These are phyloP conservation scores for Rhododendron williamsianum DNA, from an alignment of 148 eudicot genomes.

Conservation along the genomic window DNA sequence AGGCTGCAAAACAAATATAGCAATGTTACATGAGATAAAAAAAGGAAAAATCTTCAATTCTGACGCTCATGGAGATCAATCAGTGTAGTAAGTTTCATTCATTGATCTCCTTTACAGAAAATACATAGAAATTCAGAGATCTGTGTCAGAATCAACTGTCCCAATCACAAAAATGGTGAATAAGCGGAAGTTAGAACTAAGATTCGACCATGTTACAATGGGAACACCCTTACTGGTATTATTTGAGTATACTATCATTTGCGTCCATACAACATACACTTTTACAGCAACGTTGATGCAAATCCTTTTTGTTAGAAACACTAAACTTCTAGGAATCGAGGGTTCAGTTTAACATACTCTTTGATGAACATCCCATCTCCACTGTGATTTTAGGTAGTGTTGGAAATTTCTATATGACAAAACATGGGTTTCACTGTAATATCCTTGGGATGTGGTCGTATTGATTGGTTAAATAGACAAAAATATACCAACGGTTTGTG, in stretches of 20 bases:
- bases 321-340: not conserved
- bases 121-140: not conserved
- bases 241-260: not conserved
- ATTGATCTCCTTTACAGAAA: not conserved
- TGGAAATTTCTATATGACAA: not conserved
- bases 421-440: not conserved
- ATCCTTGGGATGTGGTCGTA: not conserved
- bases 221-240: not conserved
- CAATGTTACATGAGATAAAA: not conserved
- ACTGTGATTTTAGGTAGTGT: not conserved
- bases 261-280: not conserved
- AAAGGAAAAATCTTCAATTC: not conserved
- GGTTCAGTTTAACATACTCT: not conserved
- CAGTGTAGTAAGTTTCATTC: not conserved
- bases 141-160: not conserved
- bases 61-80: not conserved
- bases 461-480: not conserved
- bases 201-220: not conserved
- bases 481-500: not conserved
- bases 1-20: slow-evolving; percentile 48
- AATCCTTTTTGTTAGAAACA: not conserved
- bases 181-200: not conserved
- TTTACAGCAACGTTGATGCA: not conserved
- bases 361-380: not conserved
- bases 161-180: not conserved